Conservation (phyloP, 176 grass and related monocot species). For the Guadua angustifolia region DNA sequence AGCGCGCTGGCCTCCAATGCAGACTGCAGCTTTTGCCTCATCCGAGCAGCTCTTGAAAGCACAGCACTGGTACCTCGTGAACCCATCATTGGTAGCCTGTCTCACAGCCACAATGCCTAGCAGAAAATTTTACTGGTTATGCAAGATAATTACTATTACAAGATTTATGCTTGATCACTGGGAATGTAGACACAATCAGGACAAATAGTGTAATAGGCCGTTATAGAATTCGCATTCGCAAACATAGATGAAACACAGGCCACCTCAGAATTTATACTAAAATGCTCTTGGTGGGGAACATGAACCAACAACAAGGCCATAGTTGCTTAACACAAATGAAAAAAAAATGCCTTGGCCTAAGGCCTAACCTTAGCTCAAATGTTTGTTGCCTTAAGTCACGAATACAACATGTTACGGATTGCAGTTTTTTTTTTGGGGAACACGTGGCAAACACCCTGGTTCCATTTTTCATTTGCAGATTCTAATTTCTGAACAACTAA, state of each 20-base stretch:
- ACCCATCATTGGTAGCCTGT: slow-evolving; percentile 50
- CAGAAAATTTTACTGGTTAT: slow-evolving; percentile 18
- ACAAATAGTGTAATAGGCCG: neutral
- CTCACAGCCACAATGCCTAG: slow-evolving; percentile 11
- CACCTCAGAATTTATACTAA: neutral
- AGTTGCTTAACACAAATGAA: neutral
- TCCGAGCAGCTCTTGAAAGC: slow-evolving; percentile 80
- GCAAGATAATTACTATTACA: slow-evolving; percentile 18
- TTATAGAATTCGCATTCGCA: neutral
- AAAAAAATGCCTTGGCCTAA: neutral
- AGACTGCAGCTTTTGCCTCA: slow-evolving; percentile 86
- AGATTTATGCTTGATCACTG: neutral
- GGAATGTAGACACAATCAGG: neutral
- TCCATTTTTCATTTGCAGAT: neutral
- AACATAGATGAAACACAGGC: neutral
- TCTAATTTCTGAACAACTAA: neutral
- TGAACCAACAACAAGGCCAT: neutral
- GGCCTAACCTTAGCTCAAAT: neutral
- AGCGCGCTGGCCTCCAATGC: slow-evolving; percentile 81
- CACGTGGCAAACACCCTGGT: neutral
- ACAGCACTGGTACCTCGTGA: slow-evolving; percentile 60
- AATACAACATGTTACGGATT: neutral
- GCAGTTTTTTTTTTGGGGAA: neutral
- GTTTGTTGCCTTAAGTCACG: neutral
- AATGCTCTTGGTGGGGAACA: neutral